These are phyloP conservation scores for Dichomitus squalens DNA, from an alignment of 1,284 basidiomycete species.

Conservation along the genomic window DNA sequence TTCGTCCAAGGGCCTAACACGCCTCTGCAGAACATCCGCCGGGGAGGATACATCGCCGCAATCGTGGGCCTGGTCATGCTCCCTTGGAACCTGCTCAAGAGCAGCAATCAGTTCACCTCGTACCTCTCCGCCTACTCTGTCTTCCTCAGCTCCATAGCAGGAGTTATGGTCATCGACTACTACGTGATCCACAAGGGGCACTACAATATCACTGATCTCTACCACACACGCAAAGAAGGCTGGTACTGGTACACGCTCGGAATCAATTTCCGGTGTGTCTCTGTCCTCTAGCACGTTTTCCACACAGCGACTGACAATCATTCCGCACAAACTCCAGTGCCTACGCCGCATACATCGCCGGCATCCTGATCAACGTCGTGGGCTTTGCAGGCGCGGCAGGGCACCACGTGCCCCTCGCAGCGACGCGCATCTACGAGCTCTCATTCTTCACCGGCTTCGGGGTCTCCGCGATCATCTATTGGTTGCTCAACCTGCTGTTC, in stretches of 20 bases:
- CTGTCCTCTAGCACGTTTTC: constrained; percentile 1
- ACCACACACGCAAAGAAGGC: constrained; percentile 54
- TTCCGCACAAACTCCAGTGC: constrained; percentile 57
- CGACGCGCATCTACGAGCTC: constrained; percentile 72
- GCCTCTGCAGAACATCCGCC: constrained; percentile 68
- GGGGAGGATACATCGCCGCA: constrained; percentile 81
- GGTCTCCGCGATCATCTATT: constrained; percentile 68
- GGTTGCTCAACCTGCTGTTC: constrained; percentile 55
- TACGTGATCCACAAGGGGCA: constrained; percentile 77
- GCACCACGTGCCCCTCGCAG: constrained; percentile 59
- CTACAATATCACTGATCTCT: constrained; percentile 74
- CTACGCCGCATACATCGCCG: constrained; percentile 71
- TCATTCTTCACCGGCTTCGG: constrained; percentile 82
- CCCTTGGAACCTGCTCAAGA: constrained; percentile 82
- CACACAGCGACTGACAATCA: background rate
- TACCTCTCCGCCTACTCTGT: constrained; percentile 87
- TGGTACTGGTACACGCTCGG: constrained; percentile 83
- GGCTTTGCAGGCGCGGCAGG: constrained; percentile 71
- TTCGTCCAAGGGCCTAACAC: background rate
- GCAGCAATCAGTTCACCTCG: constrained; percentile 76
- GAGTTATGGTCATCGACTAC: constrained; percentile 86
- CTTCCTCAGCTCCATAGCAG: constrained; percentile 80
- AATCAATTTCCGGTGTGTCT: constrained; percentile 64
- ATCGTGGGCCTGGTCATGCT: constrained; percentile 75
- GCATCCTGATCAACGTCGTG: constrained; percentile 83